Evolutionary conservation across 441 rosid species (phyloP).

Genomic region (Arabidopsis lyrata): DNA sequence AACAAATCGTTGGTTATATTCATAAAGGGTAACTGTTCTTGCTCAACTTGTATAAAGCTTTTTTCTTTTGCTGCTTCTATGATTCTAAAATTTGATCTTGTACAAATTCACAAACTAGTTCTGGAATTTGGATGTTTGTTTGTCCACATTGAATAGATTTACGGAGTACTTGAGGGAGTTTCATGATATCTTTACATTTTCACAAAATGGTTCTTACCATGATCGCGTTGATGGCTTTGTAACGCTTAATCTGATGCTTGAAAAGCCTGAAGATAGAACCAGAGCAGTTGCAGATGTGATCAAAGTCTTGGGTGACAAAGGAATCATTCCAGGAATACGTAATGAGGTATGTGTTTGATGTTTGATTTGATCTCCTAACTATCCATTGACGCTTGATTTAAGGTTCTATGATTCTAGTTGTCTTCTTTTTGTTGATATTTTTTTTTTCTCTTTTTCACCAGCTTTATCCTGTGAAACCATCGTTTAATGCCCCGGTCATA

Average conservation of each 20-base stretch:
- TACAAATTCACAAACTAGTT: not conserved
- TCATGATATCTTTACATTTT: slow-evolving; percentile 60
- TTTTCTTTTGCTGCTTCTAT: slow-evolving; percentile 6
- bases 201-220: slow-evolving; percentile 42
- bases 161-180: slow-evolving; percentile 61
- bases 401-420: not conserved
- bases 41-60: not conserved
- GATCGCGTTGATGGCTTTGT: slow-evolving; percentile 23
- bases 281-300: slow-evolving; percentile 65
- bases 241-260: slow-evolving; percentile 53
- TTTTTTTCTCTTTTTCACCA: slow-evolving; percentile 40
- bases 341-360: slow-evolving; percentile 65
- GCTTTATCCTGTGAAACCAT: slow-evolving; percentile 80
- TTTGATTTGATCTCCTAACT: slow-evolving; percentile 13
- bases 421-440: slow-evolving; percentile 6
- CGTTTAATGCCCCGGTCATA: slow-evolving; percentile 54
- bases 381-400: not conserved
- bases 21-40: slow-evolving; percentile 50
- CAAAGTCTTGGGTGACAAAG: slow-evolving; percentile 62
- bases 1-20: slow-evolving; percentile 61
- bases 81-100: slow-evolving; percentile 12
- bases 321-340: slow-evolving; percentile 81
- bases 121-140: not conserved
- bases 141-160: slow-evolving; percentile 56
- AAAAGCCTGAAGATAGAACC: slow-evolving; percentile 69